Percentiles rank a stretch among this genome's conserved stretches.
These are phyloP conservation scores for Solanum stenotomum DNA, from an alignment of 257 asterid species.

Conservation along the genomic window DNA sequence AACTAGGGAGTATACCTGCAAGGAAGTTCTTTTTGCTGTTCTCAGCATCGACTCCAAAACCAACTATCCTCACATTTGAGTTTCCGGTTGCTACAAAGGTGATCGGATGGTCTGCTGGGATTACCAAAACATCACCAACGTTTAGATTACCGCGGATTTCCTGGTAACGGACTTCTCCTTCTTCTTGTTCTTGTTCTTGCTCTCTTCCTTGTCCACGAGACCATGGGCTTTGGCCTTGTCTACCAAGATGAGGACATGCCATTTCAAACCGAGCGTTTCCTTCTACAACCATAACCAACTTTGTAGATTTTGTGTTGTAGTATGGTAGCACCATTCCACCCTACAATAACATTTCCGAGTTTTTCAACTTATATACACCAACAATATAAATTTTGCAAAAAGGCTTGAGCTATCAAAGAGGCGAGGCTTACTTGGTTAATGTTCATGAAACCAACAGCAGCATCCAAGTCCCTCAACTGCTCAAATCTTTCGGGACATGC, in stretches of 20 bases:
- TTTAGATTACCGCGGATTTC: constrained; percentile 18
- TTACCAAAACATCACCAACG: constrained; percentile 29
- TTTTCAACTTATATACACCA: neutral
- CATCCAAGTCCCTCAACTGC: constrained; percentile 26
- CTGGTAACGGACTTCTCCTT: constrained; percentile 7
- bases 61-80: constrained; percentile 21
- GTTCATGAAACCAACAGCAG: constrained; percentile 28
- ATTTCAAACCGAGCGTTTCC: constrained; percentile 34
- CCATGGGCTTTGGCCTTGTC: neutral
- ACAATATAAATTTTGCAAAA: neutral
- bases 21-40: constrained; percentile 19
- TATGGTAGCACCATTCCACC: constrained; percentile 39
- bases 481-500: constrained; percentile 15
- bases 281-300: constrained; percentile 13
- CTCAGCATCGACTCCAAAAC: constrained; percentile 29
- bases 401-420: neutral
- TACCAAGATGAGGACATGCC: constrained; percentile 40
- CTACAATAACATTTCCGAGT: neutral
- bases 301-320: constrained; percentile 35
- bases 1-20: constrained; percentile 14
- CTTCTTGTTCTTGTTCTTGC: neutral
- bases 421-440: constrained; percentile 20
- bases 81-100: constrained; percentile 18
- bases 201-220: neutral
- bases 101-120: constrained; percentile 40